Base-by-base conservation (phyloP, 2,329 filamentous ascomycete genomes). In the Scedosporium apiospermum region DNA sequence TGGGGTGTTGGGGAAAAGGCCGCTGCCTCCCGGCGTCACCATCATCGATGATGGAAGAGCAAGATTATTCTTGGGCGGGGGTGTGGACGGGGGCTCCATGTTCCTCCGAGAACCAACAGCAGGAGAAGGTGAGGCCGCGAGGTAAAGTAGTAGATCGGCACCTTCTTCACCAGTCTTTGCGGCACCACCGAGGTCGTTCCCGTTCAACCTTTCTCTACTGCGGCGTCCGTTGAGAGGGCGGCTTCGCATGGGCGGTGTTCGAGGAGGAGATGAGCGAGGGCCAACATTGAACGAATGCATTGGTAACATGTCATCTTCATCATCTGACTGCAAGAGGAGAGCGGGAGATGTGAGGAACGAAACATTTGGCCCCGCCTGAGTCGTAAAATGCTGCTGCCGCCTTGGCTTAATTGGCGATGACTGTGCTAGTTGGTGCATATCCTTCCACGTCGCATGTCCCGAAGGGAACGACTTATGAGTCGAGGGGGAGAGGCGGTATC, bases 51-150 rank as follows among this genome's bases (percentile, higher is more conserved):
- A 96, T 23, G 86, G 92, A 65, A 90, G 79, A 61, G 85, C 90
- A 67, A 80, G 83, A 79, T 86, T 86, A 70, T 71, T 76, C 77
- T 80, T 85, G 71, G 87, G 88, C 62, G 87, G 86, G 41, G 89
- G 89, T n/a, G 89, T 93, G 10, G 88, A 90, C 1, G 88, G 88
- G 27, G 87, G 86, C 51, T 88, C 84, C 82, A 87, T 87, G 64
- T 81, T 79, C 57, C 78, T 77, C 62, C 81, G 78, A 55, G 75
- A 74, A 12, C 77, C 82, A 59, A 88, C 86, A 57, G 90, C 91
- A 0, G 92, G 91, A 0, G 92, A 96, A 0, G 95, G 95, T 6
- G 93, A 98, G 60, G 91, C 91, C 58, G 93, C 93, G 16, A 98
- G 84, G 73, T 93, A 97, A 46, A 93, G 80, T 26, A 95, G 78